phyloP scores from a whole-genome alignment of 176 grass and related monocot genomes.

The Alopecurus myosuroides region DNA sequence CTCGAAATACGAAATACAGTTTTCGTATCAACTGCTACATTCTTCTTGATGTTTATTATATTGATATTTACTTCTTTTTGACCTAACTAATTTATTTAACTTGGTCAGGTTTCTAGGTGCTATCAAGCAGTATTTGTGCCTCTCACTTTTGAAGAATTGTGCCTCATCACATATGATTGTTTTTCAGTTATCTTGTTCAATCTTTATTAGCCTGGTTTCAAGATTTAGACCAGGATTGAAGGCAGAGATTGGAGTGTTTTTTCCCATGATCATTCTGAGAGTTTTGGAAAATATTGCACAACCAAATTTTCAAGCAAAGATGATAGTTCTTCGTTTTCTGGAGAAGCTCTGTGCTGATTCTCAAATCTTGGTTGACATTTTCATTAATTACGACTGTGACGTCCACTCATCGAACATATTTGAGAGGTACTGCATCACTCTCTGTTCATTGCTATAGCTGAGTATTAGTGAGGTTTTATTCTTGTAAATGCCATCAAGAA shows the following conservation, averaged over 20 bases:
- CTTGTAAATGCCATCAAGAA: background rate
- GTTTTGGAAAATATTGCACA: slow-evolving; percentile 97
- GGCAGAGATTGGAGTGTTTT: slow-evolving; percentile 98
- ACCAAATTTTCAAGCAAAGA: slow-evolving; percentile 99
- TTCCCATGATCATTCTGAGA: slow-evolving; percentile 97
- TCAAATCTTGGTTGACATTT: slow-evolving; percentile 97
- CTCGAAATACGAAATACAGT: background rate
- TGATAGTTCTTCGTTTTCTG: slow-evolving; percentile 94
- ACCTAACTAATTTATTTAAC: slow-evolving; percentile 39
- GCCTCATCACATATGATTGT: slow-evolving; percentile 97
- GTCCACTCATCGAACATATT: slow-evolving; percentile 99
- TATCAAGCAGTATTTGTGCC: slow-evolving; percentile 97
- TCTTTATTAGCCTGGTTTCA: slow-evolving; percentile 97
- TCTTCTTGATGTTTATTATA: slow-evolving; percentile 22
- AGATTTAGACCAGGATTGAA: slow-evolving; percentile 98
- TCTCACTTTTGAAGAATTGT: slow-evolving; percentile 96
- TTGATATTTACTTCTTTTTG: background rate
- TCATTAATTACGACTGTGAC: slow-evolving; percentile 98
- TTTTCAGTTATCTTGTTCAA: slow-evolving; percentile 98
- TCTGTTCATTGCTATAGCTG: slow-evolving; percentile 11
- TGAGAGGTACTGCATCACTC: slow-evolving; percentile 62
- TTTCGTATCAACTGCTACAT: background rate
- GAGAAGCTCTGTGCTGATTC: slow-evolving; percentile 93
- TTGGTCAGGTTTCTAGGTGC: slow-evolving; percentile 93
- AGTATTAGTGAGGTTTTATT: slow-evolving; percentile 26